Conservation (phyloP, 768 basidiomycete genomes). For the Rhodotorula kratochvilovae region DNA sequence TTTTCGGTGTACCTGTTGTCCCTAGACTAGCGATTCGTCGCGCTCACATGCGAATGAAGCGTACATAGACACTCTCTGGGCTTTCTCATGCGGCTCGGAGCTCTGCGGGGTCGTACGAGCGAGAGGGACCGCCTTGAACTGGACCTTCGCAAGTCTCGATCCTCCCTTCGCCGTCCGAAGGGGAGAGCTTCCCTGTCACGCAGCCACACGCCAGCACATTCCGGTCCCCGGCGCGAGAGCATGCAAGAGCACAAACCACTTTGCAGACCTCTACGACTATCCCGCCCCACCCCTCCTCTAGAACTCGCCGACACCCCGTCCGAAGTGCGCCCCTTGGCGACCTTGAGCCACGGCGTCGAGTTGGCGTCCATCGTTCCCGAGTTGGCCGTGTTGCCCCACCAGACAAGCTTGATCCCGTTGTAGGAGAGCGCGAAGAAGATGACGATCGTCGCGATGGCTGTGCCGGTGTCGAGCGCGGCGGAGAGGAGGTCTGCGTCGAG, state of each 20-base stretch:
- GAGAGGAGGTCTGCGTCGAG: conserved; percentile 53
- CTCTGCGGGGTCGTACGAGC: too few species aligned
- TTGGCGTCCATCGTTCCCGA: conserved; percentile 33
- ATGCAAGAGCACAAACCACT: too few species aligned
- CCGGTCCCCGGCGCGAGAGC: too few species aligned
- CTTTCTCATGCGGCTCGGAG: too few species aligned
- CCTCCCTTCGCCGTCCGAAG: too few species aligned
- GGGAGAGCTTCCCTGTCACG: too few species aligned
- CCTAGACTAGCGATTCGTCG: not conserved
- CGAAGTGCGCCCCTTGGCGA: not conserved
- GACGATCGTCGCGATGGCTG: conserved; percentile 48
- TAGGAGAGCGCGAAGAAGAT: conserved; percentile 49
- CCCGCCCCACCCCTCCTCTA: too few species aligned
- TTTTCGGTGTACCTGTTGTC: not conserved
- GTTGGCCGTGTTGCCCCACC: conserved; percentile 44
- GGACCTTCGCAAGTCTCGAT: too few species aligned
- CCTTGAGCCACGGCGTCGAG: not conserved
- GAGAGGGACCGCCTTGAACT: too few species aligned
- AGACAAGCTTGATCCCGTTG: conserved; percentile 47
- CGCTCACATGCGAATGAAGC: too few species aligned
- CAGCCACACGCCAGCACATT: too few species aligned
- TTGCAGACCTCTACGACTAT: too few species aligned
- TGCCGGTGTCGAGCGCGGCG: conserved; percentile 53
- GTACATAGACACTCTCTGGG: not conserved
- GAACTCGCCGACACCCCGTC: not conserved